A percentile compares a stretch with the other conserved stretches of the same genome.
These are phyloP conservation scores for Gamsiella multidivaricata DNA, from an alignment of 192 early-diverging fungal species.

Conservation along the genomic window DNA sequence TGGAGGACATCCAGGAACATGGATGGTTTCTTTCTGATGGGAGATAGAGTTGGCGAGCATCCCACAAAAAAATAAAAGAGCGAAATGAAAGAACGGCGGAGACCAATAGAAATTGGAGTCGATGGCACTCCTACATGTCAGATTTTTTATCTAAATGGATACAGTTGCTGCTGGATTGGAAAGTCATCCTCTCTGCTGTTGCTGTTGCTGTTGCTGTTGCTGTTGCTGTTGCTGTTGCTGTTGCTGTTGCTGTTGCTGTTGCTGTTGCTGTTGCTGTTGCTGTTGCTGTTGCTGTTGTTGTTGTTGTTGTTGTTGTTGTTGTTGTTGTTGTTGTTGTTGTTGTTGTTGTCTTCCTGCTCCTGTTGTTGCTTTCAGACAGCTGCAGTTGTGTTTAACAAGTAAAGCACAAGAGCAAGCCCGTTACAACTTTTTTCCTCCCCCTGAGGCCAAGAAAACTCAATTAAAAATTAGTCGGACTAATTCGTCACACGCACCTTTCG, in stretches of 20 bases:
- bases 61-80: not conserved
- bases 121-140: too few species aligned
- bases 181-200: too few species aligned
- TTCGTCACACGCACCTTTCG: not conserved
- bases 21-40: too few species aligned
- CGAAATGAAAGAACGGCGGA: too few species aligned
- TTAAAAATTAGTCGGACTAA: not conserved
- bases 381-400: not conserved
- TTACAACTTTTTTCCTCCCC: slow-evolving; percentile 13
- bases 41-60: too few species aligned
- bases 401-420: not conserved
- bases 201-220: not conserved
- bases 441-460: not conserved
- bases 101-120: too few species aligned
- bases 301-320: too few species aligned
- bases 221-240: not conserved
- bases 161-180: too few species aligned
- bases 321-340: too few species aligned
- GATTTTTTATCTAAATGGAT: too few species aligned
- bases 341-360: not conserved
- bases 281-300: not conserved
- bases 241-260: not conserved
- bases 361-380: not conserved
- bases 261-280: not conserved
- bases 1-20: too few species aligned